Evolutionary conservation across 371 early-diverging fungal genomes (phyloP).

Genomic region (Vairimorpha apis): DNA sequence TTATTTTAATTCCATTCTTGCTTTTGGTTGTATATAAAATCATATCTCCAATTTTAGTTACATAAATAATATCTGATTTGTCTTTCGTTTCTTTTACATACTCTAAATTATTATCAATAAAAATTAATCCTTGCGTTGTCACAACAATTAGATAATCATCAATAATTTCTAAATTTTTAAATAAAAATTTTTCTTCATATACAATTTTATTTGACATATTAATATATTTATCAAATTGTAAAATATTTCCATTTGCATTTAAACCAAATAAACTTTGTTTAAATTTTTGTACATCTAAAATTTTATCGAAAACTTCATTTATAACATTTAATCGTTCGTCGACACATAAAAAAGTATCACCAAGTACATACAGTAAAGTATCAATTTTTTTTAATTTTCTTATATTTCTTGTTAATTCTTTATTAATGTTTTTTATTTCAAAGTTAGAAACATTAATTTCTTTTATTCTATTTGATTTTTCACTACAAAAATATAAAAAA

Average conservation of each 20-base stretch:
- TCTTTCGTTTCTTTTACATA: not conserved
- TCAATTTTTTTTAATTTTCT: not conserved
- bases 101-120: conserved; percentile 2
- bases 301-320: not conserved
- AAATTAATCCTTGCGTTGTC: not conserved
- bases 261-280: not conserved
- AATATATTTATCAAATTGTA: not conserved
- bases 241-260: not conserved
- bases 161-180: not conserved
- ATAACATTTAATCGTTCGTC: not conserved
- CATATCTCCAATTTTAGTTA: not conserved
- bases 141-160: not conserved
- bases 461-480: conserved; percentile 19
- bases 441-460: not conserved
- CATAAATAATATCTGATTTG: not conserved
- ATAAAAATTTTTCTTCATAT: conserved; percentile 1
- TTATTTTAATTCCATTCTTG: not conserved
- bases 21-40: not conserved
- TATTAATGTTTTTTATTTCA: conserved; percentile 1
- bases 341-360: not conserved
- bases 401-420: conserved; percentile 3
- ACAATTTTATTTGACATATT: not conserved
- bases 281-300: not conserved
- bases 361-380: not conserved
- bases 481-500: conserved; percentile 22